Conservation (phyloP, 345 rosid species). For the Arabidopsis thaliana region DNA sequence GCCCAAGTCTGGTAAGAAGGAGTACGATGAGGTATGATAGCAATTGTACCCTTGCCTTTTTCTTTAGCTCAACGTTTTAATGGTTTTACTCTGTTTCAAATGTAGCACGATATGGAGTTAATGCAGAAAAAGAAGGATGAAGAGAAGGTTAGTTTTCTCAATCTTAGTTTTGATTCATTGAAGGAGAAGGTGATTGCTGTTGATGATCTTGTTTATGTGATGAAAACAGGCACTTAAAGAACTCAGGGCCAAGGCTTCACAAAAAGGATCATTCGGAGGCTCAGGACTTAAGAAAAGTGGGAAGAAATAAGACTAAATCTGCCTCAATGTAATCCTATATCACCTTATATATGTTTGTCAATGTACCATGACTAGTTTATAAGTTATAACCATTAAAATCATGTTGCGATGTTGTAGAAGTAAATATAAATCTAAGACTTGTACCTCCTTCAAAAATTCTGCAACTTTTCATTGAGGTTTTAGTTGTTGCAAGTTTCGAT, state of each 20-base stretch:
- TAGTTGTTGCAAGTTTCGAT: neutral
- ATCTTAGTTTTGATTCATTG: neutral
- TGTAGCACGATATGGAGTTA: constrained; percentile 59
- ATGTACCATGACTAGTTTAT: neutral
- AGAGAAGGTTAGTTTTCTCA: constrained; percentile 51
- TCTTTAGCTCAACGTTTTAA: neutral
- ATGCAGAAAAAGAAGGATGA: constrained; percentile 67
- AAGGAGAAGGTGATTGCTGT: neutral
- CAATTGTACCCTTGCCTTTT: neutral
- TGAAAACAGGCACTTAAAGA: constrained; percentile 76
- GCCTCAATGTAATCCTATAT: neutral
- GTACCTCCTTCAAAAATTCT: neutral
- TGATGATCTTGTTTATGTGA: neutral
- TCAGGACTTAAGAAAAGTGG: constrained; percentile 94
- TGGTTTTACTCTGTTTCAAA: neutral
- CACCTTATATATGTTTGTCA: neutral
- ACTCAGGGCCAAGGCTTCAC: constrained; percentile 74
- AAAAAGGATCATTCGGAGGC: constrained; percentile 83
- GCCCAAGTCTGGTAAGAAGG: constrained; percentile 71
- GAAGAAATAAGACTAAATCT: constrained; percentile 64
- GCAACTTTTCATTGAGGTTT: neutral
- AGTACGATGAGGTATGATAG: constrained; percentile 70
- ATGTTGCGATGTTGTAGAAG: neutral
- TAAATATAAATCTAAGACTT: neutral
- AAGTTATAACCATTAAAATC: constrained; percentile 15